Evolutionary conservation across 805 yeast species (phyloP).

Genomic region (Torulaspora indica): DNA sequence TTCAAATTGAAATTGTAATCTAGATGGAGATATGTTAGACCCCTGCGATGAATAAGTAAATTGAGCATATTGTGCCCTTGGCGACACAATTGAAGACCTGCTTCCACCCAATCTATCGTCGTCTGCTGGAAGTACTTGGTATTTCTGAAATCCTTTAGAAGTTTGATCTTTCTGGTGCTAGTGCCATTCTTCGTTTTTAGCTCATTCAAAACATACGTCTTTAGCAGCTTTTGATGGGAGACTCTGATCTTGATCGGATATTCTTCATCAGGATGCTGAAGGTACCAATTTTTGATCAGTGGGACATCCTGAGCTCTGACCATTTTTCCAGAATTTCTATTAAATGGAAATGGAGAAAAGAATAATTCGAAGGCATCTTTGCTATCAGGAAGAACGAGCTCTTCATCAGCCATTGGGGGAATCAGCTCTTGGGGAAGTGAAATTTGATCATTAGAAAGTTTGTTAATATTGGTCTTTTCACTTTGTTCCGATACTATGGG

Average conservation of each 20-base stretch:
- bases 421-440: conserved; percentile 39
- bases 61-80: conserved; percentile 95
- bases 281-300: conserved; percentile 74
- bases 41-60: conserved; percentile 81
- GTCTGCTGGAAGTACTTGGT: conserved; percentile 92
- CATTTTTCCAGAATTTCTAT: conserved; percentile 63
- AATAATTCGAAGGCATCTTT: conserved; percentile 61
- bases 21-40: conserved; percentile 84
- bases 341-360: conserved; percentile 84
- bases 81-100: conserved; percentile 86
- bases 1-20: conserved; percentile 94
- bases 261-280: conserved; percentile 56
- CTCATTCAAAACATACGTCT: conserved; percentile 65
- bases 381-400: conserved; percentile 44
- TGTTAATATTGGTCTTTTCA: conserved; percentile 32
- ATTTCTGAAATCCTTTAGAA: conserved; percentile 60
- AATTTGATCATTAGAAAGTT: conserved; percentile 28
- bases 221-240: conserved; percentile 86
- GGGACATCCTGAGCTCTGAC: conserved; percentile 89
- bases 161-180: conserved; percentile 47
- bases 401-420: conserved; percentile 50
- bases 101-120: conserved; percentile 96
- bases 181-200: conserved; percentile 48
- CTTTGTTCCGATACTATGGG: conserved; percentile 42
- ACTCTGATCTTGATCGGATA: conserved; percentile 74